These are phyloP conservation scores for Macrolepiota fuliginosa DNA, from an alignment of 768 basidiomycete genomes.

Conservation along the genomic window DNA sequence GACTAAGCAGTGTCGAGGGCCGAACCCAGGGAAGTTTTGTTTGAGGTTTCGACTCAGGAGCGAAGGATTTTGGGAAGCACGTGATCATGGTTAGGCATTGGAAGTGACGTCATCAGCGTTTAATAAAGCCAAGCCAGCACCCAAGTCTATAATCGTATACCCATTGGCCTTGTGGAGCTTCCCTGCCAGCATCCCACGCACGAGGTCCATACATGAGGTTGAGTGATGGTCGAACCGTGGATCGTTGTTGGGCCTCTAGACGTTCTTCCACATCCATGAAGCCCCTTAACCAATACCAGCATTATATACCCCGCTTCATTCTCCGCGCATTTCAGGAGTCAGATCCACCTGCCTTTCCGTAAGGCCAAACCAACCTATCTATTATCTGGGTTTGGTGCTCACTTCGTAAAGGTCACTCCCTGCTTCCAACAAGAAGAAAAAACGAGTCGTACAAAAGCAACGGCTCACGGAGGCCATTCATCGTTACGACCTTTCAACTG, in stretches of 20 bases:
- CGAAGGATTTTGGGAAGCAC: no score
- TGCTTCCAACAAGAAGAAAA: slow-evolving; percentile 1
- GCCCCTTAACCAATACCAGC: slow-evolving; percentile 20
- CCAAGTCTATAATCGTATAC: no score
- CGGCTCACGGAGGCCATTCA: slow-evolving; percentile 15
- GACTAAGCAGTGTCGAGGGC: no score
- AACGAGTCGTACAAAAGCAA: slow-evolving; percentile 1
- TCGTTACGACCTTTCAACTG: slow-evolving; percentile 21
- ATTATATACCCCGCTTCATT: slow-evolving; percentile 29
- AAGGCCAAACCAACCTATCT: neutral
- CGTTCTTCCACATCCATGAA: neutral
- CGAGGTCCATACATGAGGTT: no score
- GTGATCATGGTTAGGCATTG: no score
- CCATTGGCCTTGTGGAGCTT: neutral
- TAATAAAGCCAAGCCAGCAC: no score
- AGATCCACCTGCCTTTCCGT: neutral
- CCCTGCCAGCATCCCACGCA: neutral
- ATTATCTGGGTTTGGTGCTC: neutral
- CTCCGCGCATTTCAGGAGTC: slow-evolving; percentile 22
- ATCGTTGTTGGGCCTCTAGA: neutral
- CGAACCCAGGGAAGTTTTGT: no score
- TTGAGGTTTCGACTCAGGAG: no score
- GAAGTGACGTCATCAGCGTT: neutral
- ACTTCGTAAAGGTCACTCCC: neutral
- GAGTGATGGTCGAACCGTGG: neutral